A percentile compares a stretch with the other conserved stretches of the same genome.
phyloP scores from a whole-genome alignment of 495 filamentous ascomycete species.

The Symbiotaphrina buchneri region DNA sequence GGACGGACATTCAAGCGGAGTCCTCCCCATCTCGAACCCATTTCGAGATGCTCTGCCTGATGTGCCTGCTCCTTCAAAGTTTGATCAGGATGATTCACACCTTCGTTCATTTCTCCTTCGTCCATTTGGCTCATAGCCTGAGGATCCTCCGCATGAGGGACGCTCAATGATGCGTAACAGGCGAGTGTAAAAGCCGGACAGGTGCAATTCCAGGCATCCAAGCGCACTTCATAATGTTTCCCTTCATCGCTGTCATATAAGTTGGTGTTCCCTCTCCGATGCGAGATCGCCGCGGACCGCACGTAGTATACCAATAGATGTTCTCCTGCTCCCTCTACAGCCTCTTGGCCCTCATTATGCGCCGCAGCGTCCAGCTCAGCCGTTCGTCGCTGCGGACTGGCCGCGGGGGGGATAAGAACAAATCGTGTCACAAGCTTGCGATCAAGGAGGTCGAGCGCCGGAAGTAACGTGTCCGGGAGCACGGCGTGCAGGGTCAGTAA shows the following conservation, averaged over 20 bases:
- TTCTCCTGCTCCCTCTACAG: background rate
- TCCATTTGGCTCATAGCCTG: background rate
- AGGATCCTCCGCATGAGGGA: too few relatives aligned
- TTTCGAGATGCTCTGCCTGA: conserved; percentile 1
- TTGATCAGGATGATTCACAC: conserved; percentile 1
- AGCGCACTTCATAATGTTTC: conserved; percentile 41
- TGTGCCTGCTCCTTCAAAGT: conserved; percentile 1
- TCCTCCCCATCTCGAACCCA: conserved; percentile 18
- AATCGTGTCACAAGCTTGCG: conserved; percentile 35
- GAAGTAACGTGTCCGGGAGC: conserved; percentile 38
- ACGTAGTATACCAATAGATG: background rate
- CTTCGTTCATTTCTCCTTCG: conserved; percentile 1
- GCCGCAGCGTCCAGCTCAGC: too few relatives aligned
- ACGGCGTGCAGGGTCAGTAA: conserved; percentile 39
- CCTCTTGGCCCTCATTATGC: too few relatives aligned
- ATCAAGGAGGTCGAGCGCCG: conserved; percentile 67
- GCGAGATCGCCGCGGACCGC: background rate
- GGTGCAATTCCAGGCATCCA: conserved; percentile 69
- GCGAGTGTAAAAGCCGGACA: conserved; percentile 65
- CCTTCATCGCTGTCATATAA: conserved; percentile 8
- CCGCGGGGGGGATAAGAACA: conserved; percentile 1
- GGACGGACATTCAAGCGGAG: conserved; percentile 10
- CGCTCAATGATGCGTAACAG: conserved; percentile 11
- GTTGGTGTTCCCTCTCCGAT: background rate
- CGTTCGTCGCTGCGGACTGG: background rate